Base-by-base conservation (phyloP, 306 rosid species). In the Trifolium pratense region DNA sequence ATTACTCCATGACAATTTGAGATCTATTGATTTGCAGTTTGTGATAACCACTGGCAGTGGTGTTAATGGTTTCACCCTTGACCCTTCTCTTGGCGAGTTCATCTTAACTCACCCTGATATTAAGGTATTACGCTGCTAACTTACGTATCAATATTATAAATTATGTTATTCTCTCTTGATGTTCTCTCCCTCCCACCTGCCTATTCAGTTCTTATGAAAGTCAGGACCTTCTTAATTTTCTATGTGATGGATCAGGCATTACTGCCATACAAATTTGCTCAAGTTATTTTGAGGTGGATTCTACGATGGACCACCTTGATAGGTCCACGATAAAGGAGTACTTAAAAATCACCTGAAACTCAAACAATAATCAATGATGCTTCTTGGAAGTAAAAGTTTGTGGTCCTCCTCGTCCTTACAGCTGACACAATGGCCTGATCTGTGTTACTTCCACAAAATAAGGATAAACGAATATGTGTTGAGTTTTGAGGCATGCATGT, bases 21-120 rank as follows among this genome's bases (percentile, higher is more conserved):
- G 59, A 53, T 68, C 21, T 78, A 57, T 37, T 69, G 53, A 34
- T 66, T 73, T 69, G 77, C 94, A 94, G 98, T 68, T 94, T 60
- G 98, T 94, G 73, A 51, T 94, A 37, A 86, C 84, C 81, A 85
- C 96, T 45, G 98, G 98, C 66, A 42, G 45, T 57, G 98, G 98
- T 67, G 97, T 88, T 55, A 80, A 91, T 77, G 97, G 98, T 63
- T 94, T 91, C 89, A 91, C 97, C 15, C 96, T 94, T 58, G 98
- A 91, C 76, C 98, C 98, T 56, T 94, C 96, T 75, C 98, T 91
- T 66, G 97, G 97, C 40, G 98, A 91, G 83, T 94, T 94, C 87
- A 94, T 94, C 76, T 83, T 94, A 62, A 94, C 97, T 70, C 97
- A 94, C 86, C 97, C 97, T 55, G 87, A 88, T 75, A 88, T 94